Conservation (phyloP, 345 rosid species). For the Eucalyptus curtisii region DNA sequence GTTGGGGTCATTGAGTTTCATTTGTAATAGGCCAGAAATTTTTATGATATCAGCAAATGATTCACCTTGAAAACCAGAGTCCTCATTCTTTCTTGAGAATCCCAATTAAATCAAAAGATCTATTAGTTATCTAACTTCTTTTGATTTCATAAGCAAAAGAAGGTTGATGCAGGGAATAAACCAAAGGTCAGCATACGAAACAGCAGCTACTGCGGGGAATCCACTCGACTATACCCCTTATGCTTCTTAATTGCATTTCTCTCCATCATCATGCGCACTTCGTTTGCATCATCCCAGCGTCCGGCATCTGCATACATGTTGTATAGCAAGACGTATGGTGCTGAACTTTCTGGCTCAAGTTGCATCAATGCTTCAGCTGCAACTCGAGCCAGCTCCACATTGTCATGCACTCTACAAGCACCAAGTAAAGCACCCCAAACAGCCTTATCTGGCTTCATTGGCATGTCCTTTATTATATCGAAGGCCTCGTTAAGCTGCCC, state of each 20-base stretch:
- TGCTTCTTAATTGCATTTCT: slow-evolving; percentile 35
- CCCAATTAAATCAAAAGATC: background rate
- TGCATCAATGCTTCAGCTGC: slow-evolving; percentile 62
- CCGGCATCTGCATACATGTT: slow-evolving; percentile 61
- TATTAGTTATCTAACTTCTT: background rate
- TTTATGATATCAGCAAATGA: background rate
- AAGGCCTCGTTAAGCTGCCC: slow-evolving; percentile 58
- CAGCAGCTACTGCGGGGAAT: background rate
- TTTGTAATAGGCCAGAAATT: background rate
- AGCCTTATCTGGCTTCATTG: slow-evolving; percentile 47
- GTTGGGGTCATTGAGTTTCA: background rate
- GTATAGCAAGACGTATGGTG: slow-evolving; percentile 48
- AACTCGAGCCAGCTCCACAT: slow-evolving; percentile 34
- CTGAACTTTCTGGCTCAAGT: slow-evolving; percentile 62
- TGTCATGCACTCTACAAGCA: slow-evolving; percentile 51
- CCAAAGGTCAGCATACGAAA: background rate
- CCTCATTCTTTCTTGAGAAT: background rate
- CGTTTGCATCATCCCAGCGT: slow-evolving; percentile 50
- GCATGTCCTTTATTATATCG: slow-evolving; percentile 41
- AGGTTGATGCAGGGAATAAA: background rate
- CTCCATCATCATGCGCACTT: slow-evolving; percentile 46
- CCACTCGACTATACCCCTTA: slow-evolving; percentile 38
- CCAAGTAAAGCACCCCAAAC: slow-evolving; percentile 77
- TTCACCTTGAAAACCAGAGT: background rate
- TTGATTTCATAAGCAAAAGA: background rate